Conservation (phyloP, 1,139 yeast genomes). For the Saccharomyces pastorianus region DNA sequence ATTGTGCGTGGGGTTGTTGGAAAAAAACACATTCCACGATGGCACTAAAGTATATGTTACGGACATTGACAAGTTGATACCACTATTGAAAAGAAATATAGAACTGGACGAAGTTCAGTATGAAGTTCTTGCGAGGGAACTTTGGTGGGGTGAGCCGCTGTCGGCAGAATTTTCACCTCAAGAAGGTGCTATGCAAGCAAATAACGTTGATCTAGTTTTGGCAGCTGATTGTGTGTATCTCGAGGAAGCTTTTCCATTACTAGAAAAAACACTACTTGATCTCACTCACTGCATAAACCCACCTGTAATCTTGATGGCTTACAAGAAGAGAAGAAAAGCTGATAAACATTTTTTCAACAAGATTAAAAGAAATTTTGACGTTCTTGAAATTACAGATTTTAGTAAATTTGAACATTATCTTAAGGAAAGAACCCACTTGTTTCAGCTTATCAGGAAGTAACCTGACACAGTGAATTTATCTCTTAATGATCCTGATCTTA, state of each 20-base stretch:
- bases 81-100: slow-evolving; percentile 41
- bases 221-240: slow-evolving; percentile 55
- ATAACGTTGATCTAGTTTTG: slow-evolving; percentile 38
- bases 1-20: slow-evolving; percentile 26
- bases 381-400: slow-evolving; percentile 34
- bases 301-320: slow-evolving; percentile 42
- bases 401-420: slow-evolving; percentile 33
- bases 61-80: slow-evolving; percentile 36
- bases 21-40: slow-evolving; percentile 9
- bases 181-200: slow-evolving; percentile 2
- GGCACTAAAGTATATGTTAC: slow-evolving; percentile 39
- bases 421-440: slow-evolving; percentile 37
- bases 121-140: slow-evolving; percentile 35
- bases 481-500: not conserved
- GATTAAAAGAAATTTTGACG: slow-evolving; percentile 34
- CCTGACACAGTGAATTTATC: not conserved
- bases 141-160: slow-evolving; percentile 44
- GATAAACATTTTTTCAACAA: slow-evolving; percentile 42
- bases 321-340: slow-evolving; percentile 47
- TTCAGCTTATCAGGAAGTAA: slow-evolving; percentile 30
- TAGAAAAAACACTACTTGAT: slow-evolving; percentile 42
- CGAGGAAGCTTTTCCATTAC: slow-evolving; percentile 44
- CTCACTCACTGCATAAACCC: slow-evolving; percentile 32
- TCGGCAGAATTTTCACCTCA: slow-evolving; percentile 31
- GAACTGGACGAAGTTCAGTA: slow-evolving; percentile 33